These are phyloP conservation scores for Amphibolis antarctica DNA, from an alignment of 106 monocot genomes.

Conservation along the genomic window DNA sequence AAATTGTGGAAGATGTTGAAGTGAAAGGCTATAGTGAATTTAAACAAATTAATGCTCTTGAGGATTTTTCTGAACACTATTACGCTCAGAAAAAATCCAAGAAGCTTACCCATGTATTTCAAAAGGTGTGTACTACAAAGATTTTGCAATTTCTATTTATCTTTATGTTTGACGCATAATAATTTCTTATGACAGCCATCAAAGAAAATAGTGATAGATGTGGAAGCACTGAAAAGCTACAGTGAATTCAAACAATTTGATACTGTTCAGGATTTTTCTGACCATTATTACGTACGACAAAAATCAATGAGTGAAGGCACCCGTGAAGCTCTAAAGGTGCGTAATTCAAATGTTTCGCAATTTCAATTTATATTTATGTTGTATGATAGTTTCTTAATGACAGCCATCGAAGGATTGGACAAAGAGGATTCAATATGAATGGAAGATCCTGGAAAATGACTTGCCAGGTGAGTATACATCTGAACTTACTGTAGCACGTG, in stretches of 20 bases:
- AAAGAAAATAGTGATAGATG: not conserved
- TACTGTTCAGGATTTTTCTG: constrained; percentile 33
- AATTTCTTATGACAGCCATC: constrained; percentile 13
- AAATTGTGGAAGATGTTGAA: not conserved
- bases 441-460: constrained; percentile 13
- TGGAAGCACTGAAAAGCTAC: no score
- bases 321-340: no score
- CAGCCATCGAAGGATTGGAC: constrained; percentile 12
- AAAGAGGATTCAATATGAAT: constrained; percentile 15
- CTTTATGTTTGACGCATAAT: not conserved
- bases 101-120: no score
- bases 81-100: constrained; percentile 2
- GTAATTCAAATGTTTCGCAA: not conserved
- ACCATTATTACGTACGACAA: constrained; percentile 35
- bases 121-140: not conserved
- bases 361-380: not conserved
- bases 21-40: constrained; percentile 19
- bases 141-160: not conserved
- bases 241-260: constrained; percentile 53
- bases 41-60: constrained; percentile 63
- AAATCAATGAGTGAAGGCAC: not conserved
- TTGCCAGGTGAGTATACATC: constrained; percentile 11
- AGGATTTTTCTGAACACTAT: constrained; percentile 43
- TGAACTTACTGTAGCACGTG: not conserved
- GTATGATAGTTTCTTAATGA: not conserved